Evolutionary conservation across 768 basidiomycete genomes (phyloP).

Genomic region (Boletus subcaerulescens): DNA sequence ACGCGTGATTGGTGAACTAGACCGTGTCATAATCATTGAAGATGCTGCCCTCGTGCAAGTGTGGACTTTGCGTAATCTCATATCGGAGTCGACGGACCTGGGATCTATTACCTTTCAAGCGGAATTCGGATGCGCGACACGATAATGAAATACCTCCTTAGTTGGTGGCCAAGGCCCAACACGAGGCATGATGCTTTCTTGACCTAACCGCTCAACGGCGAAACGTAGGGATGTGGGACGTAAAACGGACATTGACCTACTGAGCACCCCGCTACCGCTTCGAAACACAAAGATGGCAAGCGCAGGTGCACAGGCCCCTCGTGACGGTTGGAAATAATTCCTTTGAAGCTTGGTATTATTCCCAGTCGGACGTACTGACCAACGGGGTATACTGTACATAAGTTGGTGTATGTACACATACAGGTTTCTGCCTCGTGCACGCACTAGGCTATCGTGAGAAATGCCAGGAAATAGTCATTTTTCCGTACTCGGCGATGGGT

Average conservation of each 20-base stretch:
- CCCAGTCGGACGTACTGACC: too few relatives aligned
- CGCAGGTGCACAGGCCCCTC: too few relatives aligned
- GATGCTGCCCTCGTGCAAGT: background rate
- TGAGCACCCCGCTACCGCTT: background rate
- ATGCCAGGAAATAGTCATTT: background rate
- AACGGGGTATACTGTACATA: too few relatives aligned
- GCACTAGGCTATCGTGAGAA: background rate
- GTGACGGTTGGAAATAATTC: too few relatives aligned
- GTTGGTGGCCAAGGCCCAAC: background rate
- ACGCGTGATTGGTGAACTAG: background rate
- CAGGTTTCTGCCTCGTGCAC: background rate
- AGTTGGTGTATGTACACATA: too few relatives aligned
- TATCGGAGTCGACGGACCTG: background rate
- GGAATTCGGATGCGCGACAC: too few relatives aligned
- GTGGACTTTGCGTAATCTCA: background rate
- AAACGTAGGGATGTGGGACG: background rate
- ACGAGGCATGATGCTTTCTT: constrained; percentile 3
- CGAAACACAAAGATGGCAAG: too few relatives aligned
- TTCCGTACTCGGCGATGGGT: background rate
- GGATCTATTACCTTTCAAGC: background rate
- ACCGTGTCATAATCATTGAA: background rate
- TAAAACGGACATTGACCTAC: background rate
- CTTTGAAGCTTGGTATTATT: too few relatives aligned
- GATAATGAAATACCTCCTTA: background rate
- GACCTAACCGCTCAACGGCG: background rate